Evolutionary conservation across 179 eudicot genomes (phyloP).

Genomic region (Beta corolliflora): DNA sequence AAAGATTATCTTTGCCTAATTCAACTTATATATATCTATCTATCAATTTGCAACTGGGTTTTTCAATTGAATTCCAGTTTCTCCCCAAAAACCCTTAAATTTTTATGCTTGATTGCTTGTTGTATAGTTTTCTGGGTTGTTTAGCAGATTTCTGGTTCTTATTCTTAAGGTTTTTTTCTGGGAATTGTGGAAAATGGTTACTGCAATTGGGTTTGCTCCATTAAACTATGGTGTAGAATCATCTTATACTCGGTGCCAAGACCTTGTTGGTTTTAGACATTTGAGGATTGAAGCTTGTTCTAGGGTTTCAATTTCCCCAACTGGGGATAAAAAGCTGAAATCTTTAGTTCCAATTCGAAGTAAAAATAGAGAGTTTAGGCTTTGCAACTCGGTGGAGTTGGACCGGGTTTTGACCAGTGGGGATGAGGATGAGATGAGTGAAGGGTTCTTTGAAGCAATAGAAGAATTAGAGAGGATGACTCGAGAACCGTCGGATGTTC

Average conservation of each 20-base stretch:
- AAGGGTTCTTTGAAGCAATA: slow-evolving; percentile 85
- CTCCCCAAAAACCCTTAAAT: not conserved
- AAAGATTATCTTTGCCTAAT: not conserved
- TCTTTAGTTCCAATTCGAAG: slow-evolving; percentile 31
- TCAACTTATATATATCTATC: not conserved
- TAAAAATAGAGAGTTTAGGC: slow-evolving; percentile 36
- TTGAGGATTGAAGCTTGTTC: slow-evolving; percentile 33
- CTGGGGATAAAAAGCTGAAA: slow-evolving; percentile 26
- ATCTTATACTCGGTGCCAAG: slow-evolving; percentile 7
- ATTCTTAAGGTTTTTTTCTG: not conserved
- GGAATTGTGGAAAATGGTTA: slow-evolving; percentile 33
- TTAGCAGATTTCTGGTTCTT: not conserved
- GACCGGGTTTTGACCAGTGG: slow-evolving; percentile 61
- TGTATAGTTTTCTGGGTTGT: not conserved
- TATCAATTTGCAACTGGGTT: not conserved
- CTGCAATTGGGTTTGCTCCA: slow-evolving; percentile 47
- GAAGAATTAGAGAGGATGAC: slow-evolving; percentile 92
- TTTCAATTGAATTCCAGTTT: slow-evolving; percentile 4
- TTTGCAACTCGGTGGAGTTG: slow-evolving; percentile 63
- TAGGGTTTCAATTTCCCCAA: slow-evolving; percentile 32
- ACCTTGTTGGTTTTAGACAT: slow-evolving; percentile 22
- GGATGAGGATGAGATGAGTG: slow-evolving; percentile 77
- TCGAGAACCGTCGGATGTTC: slow-evolving; percentile 87
- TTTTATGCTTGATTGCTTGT: not conserved
- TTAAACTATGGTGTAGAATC: slow-evolving; percentile 28